A percentile compares a stretch with the other conserved stretches of the same genome.
Conservation (phyloP, 1,284 basidiomycete species). For the Hymenochaete sp. region DNA sequence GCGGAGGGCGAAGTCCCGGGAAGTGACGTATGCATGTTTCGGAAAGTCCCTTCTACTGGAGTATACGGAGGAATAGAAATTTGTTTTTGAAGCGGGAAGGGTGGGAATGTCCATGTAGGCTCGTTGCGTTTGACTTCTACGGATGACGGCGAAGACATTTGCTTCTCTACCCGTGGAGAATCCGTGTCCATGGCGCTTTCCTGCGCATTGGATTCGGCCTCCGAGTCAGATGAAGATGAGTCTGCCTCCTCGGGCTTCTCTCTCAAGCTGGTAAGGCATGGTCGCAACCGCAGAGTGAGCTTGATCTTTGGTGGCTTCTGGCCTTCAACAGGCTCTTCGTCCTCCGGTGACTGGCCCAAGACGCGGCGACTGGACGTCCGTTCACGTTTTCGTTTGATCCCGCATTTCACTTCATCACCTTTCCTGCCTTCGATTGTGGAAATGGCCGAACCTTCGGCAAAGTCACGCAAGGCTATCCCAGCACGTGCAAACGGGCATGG, state of each 20-base stretch:
- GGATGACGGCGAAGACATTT: not conserved
- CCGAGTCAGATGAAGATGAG: conserved; percentile 9
- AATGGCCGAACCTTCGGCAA: conserved; percentile 32
- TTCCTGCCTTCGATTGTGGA: conserved; percentile 11
- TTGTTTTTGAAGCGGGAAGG: conserved; percentile 32
- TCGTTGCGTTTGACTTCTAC: conserved; percentile 2
- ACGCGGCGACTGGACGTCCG: conserved; percentile 24
- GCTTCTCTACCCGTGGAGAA: too few relatives aligned
- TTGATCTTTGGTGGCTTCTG: conserved; percentile 52
- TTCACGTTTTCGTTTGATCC: conserved; percentile 62
- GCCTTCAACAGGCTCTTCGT: conserved; percentile 34
- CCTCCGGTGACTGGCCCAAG: conserved; percentile 31
- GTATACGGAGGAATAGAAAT: conserved; percentile 48
- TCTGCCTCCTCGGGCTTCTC: conserved; percentile 19
- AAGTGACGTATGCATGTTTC: too few relatives aligned
- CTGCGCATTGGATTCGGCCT: conserved; percentile 23
- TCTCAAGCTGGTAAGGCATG: conserved; percentile 31
- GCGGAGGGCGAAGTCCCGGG: too few relatives aligned
- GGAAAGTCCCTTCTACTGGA: conserved; percentile 26
- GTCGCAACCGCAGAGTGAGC: conserved; percentile 54
- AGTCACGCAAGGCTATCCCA: conserved; percentile 62
- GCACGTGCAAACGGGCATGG: conserved; percentile 64
- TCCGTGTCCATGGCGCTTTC: conserved; percentile 20
- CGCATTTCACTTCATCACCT: conserved; percentile 38
- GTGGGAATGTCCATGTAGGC: conserved; percentile 27